Base-by-base conservation (phyloP, 2,329 filamentous ascomycete genomes). In the Metarhizium guizhouense region DNA sequence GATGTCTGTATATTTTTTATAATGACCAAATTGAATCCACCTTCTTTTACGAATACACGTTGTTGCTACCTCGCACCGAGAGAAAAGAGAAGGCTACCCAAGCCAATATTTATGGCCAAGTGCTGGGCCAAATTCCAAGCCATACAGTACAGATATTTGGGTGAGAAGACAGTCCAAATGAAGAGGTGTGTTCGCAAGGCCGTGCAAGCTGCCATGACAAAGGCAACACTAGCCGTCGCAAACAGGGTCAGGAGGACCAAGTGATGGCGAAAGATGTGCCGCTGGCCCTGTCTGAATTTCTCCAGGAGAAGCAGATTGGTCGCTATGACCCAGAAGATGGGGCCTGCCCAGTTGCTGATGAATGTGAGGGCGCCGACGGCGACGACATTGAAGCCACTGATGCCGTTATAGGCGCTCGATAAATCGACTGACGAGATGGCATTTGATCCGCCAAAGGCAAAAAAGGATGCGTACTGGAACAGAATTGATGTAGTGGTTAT, bases 81-180 rank as follows among this genome's bases (percentile, higher is more conserved):
- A 74, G 76, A 80, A 65, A 80, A 84, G 50, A 88, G 62, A 42
- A 81, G 54, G 34, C 83, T 77, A 1, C 83, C 84, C 47, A 86
- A 62, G 5, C 80, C 74, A 38, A 92, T 63, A 68, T 93, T 91
- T 47, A 93, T 76, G 42, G 80, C 67, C 58, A 92, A 68, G 80
- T 99, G 93, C 74, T 92, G 90, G 7, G 83, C 88, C 49, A 93
- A 66, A 59, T 82, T 84, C 95, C 94, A 99, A 14, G 87, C 90
- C 77, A 94, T 87, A 60, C 85, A 88, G 69, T 95, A 99, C 61
- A 99, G 73, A 70, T 92, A 97, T 71, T 97, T 99, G 0, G 94
- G 94, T 60, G 90, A 95, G 70, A 99, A 99, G 11, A 99, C 94
- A 0, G 93, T 97, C 94, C 94, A 99, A 59, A 99, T 92, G 68